Conservation (phyloP, 164 flowering plant species). For the Sedum album region DNA sequence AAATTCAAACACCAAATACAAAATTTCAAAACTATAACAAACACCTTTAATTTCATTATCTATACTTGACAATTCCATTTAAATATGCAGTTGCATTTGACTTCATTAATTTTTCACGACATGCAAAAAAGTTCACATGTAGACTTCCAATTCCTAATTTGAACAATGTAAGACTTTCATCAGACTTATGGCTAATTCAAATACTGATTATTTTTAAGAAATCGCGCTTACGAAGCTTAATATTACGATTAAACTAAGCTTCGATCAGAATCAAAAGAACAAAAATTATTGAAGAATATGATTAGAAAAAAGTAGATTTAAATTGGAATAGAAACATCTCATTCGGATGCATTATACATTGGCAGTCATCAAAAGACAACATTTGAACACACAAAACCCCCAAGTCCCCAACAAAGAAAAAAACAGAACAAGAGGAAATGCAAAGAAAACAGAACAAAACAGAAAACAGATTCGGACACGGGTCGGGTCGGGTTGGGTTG, state of each 20-base stretch:
- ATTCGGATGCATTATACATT: conserved; percentile 9
- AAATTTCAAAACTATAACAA: neutral
- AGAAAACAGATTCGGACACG: neutral
- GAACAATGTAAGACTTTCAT: too few relatives aligned
- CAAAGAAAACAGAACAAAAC: conserved; percentile 7
- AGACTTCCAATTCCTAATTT: neutral
- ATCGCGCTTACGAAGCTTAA: too few relatives aligned
- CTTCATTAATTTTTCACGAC: neutral
- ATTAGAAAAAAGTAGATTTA: neutral
- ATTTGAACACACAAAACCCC: neutral
- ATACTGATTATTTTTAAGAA: too few relatives aligned
- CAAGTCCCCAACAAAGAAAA: neutral
- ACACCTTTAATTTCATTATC: neutral
- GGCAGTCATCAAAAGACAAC: conserved; percentile 3
- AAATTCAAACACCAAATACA: neutral
- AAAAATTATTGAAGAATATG: too few relatives aligned
- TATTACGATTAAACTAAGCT: too few relatives aligned
- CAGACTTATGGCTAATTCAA: too few relatives aligned
- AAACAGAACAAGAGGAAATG: neutral
- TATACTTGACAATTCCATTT: neutral
- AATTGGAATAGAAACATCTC: conserved; percentile 2
- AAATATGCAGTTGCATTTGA: neutral
- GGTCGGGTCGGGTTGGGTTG: too few relatives aligned
- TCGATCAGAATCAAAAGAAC: too few relatives aligned
- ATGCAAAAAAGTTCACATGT: neutral